A percentile compares a stretch with the other conserved stretches of the same genome.
These are phyloP conservation scores for Penicillium samsonianum DNA, from an alignment of 495 filamentous ascomycete species.

Conservation along the genomic window DNA sequence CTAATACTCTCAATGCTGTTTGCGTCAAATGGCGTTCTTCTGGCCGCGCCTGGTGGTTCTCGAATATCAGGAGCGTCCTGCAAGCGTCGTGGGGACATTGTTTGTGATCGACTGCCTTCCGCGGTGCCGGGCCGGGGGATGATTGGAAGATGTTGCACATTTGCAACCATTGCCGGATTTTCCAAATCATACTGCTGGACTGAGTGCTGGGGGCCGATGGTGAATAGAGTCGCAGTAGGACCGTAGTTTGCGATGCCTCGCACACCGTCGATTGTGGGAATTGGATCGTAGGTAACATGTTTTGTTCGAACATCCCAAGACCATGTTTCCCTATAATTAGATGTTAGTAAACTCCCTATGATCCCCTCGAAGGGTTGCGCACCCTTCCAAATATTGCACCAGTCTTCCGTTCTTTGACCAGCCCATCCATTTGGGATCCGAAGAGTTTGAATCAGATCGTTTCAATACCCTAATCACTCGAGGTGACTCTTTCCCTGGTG, in stretches of 20 bases:
- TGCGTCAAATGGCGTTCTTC: slow-evolving; percentile 47
- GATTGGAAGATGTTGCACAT: slow-evolving; percentile 78
- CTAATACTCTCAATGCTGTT: slow-evolving; percentile 45
- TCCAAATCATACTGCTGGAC: slow-evolving; percentile 95
- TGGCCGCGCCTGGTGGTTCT: slow-evolving; percentile 23
- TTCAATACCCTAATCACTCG: slow-evolving; percentile 88
- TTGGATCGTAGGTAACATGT: slow-evolving; percentile 81
- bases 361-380: slow-evolving; percentile 37
- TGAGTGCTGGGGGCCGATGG: slow-evolving; percentile 80
- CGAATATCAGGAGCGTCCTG: slow-evolving; percentile 42
- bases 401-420: slow-evolving; percentile 99
- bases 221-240: slow-evolving; percentile 88
- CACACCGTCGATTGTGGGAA: slow-evolving; percentile 81
- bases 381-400: slow-evolving; percentile 91
- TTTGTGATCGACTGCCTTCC: slow-evolving; percentile 54
- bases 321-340: slow-evolving; percentile 70
- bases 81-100: slow-evolving; percentile 33
- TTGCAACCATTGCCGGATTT: slow-evolving; percentile 74
- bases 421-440: slow-evolving; percentile 90
- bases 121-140: slow-evolving; percentile 76
- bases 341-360: background rate
- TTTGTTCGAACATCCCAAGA: slow-evolving; percentile 98
- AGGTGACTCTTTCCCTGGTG: slow-evolving; percentile 68
- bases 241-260: slow-evolving; percentile 85
- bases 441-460: slow-evolving; percentile 64